Evolutionary conservation across 495 filamentous ascomycete species (phyloP).

Genomic region (Podospora pseudopauciseta): DNA sequence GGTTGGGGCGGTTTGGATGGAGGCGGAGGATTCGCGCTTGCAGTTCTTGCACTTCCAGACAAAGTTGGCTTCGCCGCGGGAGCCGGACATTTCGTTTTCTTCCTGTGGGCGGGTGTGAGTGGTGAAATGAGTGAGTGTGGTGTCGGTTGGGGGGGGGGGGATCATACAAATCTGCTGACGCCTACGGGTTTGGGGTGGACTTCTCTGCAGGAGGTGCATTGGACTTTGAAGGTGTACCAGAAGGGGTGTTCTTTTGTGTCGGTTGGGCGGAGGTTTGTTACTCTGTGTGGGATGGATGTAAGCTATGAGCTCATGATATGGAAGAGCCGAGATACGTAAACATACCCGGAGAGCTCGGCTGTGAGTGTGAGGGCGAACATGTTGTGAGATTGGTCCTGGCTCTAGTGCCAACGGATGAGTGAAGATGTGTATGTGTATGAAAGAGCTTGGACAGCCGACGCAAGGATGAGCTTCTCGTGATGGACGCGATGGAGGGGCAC

Average conservation of each 20-base stretch:
- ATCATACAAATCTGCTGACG: constrained; percentile 81
- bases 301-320: neutral
- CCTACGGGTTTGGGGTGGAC: constrained; percentile 82
- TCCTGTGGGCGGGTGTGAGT: constrained; percentile 52
- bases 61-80: constrained; percentile 93
- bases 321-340: constrained; percentile 9
- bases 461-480: constrained; percentile 4
- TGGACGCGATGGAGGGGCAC: neutral
- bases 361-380: constrained; percentile 79
- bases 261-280: constrained; percentile 80
- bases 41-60: constrained; percentile 97
- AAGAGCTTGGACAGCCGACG: neutral
- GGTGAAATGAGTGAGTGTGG: neutral
- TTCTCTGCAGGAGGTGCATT: constrained; percentile 93
- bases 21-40: constrained; percentile 59
- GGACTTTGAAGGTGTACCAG: constrained; percentile 94
- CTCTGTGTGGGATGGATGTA: constrained; percentile 48
- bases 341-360: constrained; percentile 70
- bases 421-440: neutral
- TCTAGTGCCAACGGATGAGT: neutral
- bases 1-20: constrained; percentile 67
- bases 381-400: neutral
- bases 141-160: no score
- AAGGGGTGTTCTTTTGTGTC: constrained; percentile 79
- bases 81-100: constrained; percentile 78